Evolutionary conservation across 495 filamentous ascomycete species (phyloP).

Genomic region (Neurospora sp.): DNA sequence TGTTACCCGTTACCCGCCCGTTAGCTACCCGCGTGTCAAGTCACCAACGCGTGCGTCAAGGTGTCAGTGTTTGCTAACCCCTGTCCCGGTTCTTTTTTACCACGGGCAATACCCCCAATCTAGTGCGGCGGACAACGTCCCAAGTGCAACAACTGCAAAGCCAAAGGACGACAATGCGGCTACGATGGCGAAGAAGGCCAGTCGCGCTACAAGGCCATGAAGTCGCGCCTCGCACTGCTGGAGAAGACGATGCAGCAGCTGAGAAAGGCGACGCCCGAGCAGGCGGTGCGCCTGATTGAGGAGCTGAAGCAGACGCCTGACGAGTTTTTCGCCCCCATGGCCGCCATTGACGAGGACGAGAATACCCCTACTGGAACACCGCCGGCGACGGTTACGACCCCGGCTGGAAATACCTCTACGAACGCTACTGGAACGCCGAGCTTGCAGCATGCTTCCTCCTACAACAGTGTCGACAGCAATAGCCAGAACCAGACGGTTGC

Average conservation of each 20-base stretch:
- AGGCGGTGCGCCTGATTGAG: neutral
- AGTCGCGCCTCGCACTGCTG: neutral
- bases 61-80: neutral
- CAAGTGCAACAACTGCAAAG: neutral
- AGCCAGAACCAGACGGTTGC: neutral
- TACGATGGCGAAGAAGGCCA: neutral
- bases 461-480: neutral
- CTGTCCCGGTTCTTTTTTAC: neutral
- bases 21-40: neutral
- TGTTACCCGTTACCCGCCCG: neutral
- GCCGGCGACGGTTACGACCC: neutral
- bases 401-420: neutral
- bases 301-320: neutral
- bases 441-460: neutral
- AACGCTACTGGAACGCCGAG: neutral
- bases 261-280: neutral
- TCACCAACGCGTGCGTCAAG: neutral
- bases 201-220: neutral
- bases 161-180: neutral
- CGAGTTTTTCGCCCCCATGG: neutral
- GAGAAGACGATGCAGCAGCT: neutral
- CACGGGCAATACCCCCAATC: neutral
- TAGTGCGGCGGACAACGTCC: neutral
- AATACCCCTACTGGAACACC: neutral
- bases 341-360: neutral